phyloP scores from a whole-genome alignment of 306 rosid genomes.

The Clitoria ternatea region DNA sequence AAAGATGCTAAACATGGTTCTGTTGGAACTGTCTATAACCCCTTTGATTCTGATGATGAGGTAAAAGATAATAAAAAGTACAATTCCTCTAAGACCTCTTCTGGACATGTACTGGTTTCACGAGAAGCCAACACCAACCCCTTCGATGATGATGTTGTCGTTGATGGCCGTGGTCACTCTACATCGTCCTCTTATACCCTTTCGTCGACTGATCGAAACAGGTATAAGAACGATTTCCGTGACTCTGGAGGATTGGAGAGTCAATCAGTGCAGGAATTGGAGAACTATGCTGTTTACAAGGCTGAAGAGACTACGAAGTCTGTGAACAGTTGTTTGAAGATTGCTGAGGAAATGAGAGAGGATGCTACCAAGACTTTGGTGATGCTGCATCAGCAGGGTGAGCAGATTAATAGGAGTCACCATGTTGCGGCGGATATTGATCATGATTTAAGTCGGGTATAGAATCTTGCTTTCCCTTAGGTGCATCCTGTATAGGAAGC shows the following conservation, averaged over 20 bases:
- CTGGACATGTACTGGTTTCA: no score
- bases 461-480: neutral
- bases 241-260: conserved; percentile 76
- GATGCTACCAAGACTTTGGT: conserved; percentile 81
- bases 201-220: conserved; percentile 39
- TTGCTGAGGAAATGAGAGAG: conserved; percentile 86
- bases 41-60: conserved; percentile 61
- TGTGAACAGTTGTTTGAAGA: conserved; percentile 61
- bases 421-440: conserved; percentile 77
- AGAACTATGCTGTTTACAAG: conserved; percentile 76
- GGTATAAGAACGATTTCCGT: conserved; percentile 72
- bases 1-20: conserved; percentile 45
- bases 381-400: conserved; percentile 80
- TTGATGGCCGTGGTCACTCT: conserved; percentile 29
- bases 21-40: conserved; percentile 49
- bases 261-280: conserved; percentile 86
- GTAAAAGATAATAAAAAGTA: conserved; percentile 32
- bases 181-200: conserved; percentile 33
- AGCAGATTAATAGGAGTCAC: conserved; percentile 87
- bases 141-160: conserved; percentile 49
- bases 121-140: conserved; percentile 54
- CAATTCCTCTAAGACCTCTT: conserved; percentile 38
- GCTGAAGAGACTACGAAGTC: conserved; percentile 81
- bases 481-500: neutral
- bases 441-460: conserved; percentile 87